These are phyloP conservation scores for Coniferiporia sulphurascens DNA, from an alignment of 1,284 basidiomycete genomes.

Conservation along the genomic window DNA sequence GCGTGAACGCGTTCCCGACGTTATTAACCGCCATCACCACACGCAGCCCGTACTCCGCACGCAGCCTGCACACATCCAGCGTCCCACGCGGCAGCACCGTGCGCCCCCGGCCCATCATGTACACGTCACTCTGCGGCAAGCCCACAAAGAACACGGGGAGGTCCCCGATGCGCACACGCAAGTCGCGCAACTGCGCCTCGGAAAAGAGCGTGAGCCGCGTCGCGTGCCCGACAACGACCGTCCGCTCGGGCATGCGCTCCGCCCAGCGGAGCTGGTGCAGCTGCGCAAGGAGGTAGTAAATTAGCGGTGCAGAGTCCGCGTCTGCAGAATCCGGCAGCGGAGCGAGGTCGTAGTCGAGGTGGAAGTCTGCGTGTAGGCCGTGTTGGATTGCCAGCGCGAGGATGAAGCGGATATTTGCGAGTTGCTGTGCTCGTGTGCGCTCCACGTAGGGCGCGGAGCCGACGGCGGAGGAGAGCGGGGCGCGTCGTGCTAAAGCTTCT, in stretches of 20 bases:
- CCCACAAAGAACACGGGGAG: constrained; percentile 51
- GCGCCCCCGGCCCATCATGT: constrained; percentile 51
- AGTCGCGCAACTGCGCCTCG: constrained; percentile 37
- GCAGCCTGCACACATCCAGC: constrained; percentile 41
- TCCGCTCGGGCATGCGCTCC: constrained; percentile 20
- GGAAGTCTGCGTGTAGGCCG: constrained; percentile 51
- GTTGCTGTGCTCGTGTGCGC: constrained; percentile 39
- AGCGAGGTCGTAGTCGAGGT: constrained; percentile 63
- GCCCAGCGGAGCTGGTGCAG: constrained; percentile 28
- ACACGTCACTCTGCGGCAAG: constrained; percentile 59
- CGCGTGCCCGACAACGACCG: constrained; percentile 51
- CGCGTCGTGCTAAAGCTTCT: constrained; percentile 29
- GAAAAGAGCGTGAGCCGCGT: constrained; percentile 53
- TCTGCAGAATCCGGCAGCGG: constrained; percentile 24
- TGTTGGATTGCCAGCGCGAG: constrained; percentile 40
- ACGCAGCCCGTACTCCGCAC: constrained; percentile 37
- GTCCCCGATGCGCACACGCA: constrained; percentile 16
- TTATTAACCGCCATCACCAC: constrained; percentile 60
- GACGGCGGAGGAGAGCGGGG: constrained; percentile 39
- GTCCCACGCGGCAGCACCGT: constrained; percentile 36
- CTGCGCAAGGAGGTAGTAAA: constrained; percentile 46
- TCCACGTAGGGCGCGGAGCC: constrained; percentile 66
- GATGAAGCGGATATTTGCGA: constrained; percentile 49
- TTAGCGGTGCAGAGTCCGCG: constrained; percentile 38
- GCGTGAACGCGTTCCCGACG: constrained; percentile 62